Base-by-base conservation (phyloP, 768 basidiomycete genomes). In the Termitomyces sp. region DNA sequence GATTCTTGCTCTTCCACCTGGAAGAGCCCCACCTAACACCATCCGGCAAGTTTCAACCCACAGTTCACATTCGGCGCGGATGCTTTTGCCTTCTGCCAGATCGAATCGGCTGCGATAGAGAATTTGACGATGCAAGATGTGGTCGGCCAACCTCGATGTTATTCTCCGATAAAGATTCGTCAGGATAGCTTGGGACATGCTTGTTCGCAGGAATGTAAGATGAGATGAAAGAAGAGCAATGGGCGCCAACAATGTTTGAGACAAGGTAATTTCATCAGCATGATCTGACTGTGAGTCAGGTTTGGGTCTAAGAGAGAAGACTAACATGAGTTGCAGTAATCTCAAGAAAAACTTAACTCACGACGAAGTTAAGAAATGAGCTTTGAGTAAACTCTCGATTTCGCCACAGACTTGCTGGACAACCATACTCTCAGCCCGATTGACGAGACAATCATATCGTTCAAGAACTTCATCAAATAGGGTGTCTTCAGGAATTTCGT, bases 351-450 rank as follows among this genome's bases (percentile, higher is more conserved):
- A 20, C 48, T 38, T 46, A 12, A 76, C 77, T 66, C 66, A 82
- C 81, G 74, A 73, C 46, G 73, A 78, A 57, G 77, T 78, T 70
- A 83, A 79, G 61, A 94, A 84, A 74, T 98, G 93, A 2, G 81
- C 72, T 70, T 88, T 92, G 44, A 97, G 76, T 28, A 84, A 83
- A 12, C 75, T 75, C 72, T 96, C 90, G 51, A 96, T 86, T 72
- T 99, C 97, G 3, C 83, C 82, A 55, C 85, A 90, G 16, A 95
- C 80, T 67, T 92, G 91, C 64, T 90, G 87, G 16, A 93, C 84
- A 39, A 95, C 82, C 85, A 98, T 90, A 55, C 92, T 91, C 70
- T 97, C 93, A 4, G 92, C 86, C n/a, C 94, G 83, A 9, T 73
- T 76, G 2, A 80, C 78, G 28, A 94, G 74, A 12, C 76, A 78